Base-by-base conservation (phyloP, 331 rosid genomes). In the Telfairia occidentalis region DNA sequence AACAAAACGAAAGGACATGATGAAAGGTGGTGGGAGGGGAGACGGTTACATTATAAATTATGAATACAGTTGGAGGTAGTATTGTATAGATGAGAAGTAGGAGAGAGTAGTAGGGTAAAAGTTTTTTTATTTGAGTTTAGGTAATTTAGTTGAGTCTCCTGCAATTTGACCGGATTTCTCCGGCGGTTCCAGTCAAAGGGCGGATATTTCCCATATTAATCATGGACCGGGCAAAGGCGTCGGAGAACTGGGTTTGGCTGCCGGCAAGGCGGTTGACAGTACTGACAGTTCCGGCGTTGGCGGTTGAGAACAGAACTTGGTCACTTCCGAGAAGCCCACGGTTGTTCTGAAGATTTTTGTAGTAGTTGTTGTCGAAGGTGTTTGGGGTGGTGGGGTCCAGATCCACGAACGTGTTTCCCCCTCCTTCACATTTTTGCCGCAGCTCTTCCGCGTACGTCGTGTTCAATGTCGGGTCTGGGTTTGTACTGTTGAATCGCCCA, bases 131-230 rank as follows among this genome's bases (percentile, higher is more conserved):
- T 5, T 32, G 37, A 2, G 37, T 2, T 2, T 32, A 5, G 2
- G 37, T 32, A 2, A 2, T 48, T 35, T 16, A 70, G 24, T 81
- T 81, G 9, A 78, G 77, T 48, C 45, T 28, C 0, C 40, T 69
- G 66, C 87, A 81, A 26, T 84, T 76, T 9, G 54, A 46, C 42
- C 85, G 74, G 49, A 84, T 76, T 34, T 81, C 76, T 71, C 81
- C 87, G 3, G 8, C 30, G 1, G 30, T 57, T 0, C 83, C 78
- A 0, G 78, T 79, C 49, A 78, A 42, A 28, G 30, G 76, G 9
- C 29, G 37, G 5, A 84, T 58, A 45, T 79, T 81, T n/a, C 81
- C 83, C 85, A 84, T 78, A 0, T 50, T 84, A 5, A 76, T 76
- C 83, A 81, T 79, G 0, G 85, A 79, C 2, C 23, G 46, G 52